Base-by-base conservation (phyloP, 345 rosid genomes). In the Salix purpurea region DNA sequence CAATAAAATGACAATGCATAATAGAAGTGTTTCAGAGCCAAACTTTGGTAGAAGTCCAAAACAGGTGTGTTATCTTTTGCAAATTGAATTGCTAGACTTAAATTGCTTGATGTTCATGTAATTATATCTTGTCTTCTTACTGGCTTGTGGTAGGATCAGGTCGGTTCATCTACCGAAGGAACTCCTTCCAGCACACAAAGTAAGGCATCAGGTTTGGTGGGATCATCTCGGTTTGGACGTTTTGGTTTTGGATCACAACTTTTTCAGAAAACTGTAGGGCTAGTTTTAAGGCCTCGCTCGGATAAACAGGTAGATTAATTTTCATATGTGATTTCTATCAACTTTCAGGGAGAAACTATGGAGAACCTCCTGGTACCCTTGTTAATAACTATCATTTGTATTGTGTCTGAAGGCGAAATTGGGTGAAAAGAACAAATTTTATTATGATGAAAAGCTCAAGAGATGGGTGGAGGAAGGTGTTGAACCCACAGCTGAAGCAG, bases 391-490 rank as follows among this genome's bases (percentile, higher is more conserved):
- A 72, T 77, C 71, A 50, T 11, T 80, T 83, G 69, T 62, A 50
- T 26, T 58, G 40, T 62, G 30, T 28, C 67, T 87, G 83, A 82
- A 96, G 99, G 99, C 99, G 68, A 96, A 96, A 82, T 74, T 96
- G 86, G 99, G 99, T 16, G 96, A 87, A 30, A 89, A 77, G 80
- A 96, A 96, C 82, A 91, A 90, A 78, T 96, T 96, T 78, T 90
- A 94, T 66, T 96, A 89, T 64, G 98, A 96, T 65, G 98, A 92
- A 76, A 94, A 94, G 72, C 94, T 90, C 32, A 96, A 94, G 89
- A 90, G 94, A 89, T 94, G 99, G 99, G 94, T 94, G 71, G 97
- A 96, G 87, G 97, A 87, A 87, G 99, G 99, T 70, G 99, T 80
- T 62, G 96, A 89, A 74, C 90, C 93, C 58, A 91, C 96, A 70